Evolutionary conservation across 2,329 filamentous ascomycete species (phyloP), one percentile per base, ranked within the genome.

Genomic region (Pestalotiopsis sp.): DNA sequence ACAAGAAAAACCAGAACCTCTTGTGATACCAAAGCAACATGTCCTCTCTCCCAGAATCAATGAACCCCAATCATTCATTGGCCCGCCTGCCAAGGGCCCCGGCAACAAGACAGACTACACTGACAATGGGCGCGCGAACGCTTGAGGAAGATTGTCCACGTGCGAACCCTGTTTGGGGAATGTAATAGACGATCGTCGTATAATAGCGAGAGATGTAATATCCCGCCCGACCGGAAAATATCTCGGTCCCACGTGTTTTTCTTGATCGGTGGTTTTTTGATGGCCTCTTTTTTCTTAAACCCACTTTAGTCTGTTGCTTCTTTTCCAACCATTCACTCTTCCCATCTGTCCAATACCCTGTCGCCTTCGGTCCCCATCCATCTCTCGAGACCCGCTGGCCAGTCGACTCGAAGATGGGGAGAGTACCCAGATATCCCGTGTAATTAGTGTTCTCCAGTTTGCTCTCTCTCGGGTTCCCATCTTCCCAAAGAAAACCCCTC

Each of bases 191-290:
- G 59, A 62, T 62, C 59, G 31, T 62, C 59, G 41, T 64, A 64
- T 64, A 64, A 64, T 64, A 64, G 38, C 38, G 25, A 25, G 20
- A 52, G 17, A 11, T 23, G 61, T 64, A 64, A 49, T 64, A 64
- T 64, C 61, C 61, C 61, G 61, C 61, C 59, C 61, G 61, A 52
- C 61, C 61, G 61, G 61, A 64, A 64, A 64, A 64, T 64, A 64
- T 64, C 61, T 45, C 61, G 61, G 41, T 52, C 39, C 61, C 61
- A 64, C 61, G 61, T 64, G 61, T 39, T 45, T 62, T 39, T 45
- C 20, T 9, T 52, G 45, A 20, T 52, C 20, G 17, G 45, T 17
- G 20, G 20, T 52, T 52, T 52, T 52, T 14, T 52, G 45, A 52
- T 52, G 45, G 20, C 17, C 45, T 20, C 45, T 52, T 20, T 52